Base-by-base conservation (phyloP, 148 eudicot species). In the Rhododendron mucronatum region DNA sequence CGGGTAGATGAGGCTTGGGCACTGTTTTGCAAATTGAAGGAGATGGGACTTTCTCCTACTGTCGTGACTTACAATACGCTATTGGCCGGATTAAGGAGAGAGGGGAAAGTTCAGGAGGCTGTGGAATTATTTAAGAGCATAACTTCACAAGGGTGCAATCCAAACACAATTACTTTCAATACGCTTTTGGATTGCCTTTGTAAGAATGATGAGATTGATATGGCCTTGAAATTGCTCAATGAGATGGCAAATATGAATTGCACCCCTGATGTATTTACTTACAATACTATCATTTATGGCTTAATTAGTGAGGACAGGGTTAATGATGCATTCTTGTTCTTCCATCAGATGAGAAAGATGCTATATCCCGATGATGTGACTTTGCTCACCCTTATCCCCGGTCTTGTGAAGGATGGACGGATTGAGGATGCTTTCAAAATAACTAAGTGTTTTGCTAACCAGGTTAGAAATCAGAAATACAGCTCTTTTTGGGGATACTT, bases 61-160 rank as follows among this genome's bases (percentile, higher is more conserved):
- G 95, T 95, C 59, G 99, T 95, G 82, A 97, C 99, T 82, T 95
- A 93, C 90, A 97, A 97, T 92, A 97, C 94, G 7, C 86, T 97
- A 84, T 88, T 97, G 65, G 94, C 98, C 61, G 99, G 98, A 82
- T 89, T 97, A 87, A 86, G 98, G 82, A 93, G 91, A 86, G 98
- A 95, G 87, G 95, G 99, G 50, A 91, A 92, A 86, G 92, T 95
- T 45, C 88, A 88, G 71, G 99, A 97, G 80, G 94, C 95, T 78
- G 82, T 90, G 73, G 85, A 90, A 83, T 88, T 97, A 82, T 95
- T 94, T 90, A 84, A 92, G 80, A 85, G 91, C 90, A 93, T 97
- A 93, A 78, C 80, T 18, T 81, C 76, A 71, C 83, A 83, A 86
- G 95, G 96, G 30, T 93, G 94, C 87, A 88, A 86, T 84, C 99